Evolutionary conservation across 805 yeast species (phyloP).

Genomic region (Lachancea nothofagi): DNA sequence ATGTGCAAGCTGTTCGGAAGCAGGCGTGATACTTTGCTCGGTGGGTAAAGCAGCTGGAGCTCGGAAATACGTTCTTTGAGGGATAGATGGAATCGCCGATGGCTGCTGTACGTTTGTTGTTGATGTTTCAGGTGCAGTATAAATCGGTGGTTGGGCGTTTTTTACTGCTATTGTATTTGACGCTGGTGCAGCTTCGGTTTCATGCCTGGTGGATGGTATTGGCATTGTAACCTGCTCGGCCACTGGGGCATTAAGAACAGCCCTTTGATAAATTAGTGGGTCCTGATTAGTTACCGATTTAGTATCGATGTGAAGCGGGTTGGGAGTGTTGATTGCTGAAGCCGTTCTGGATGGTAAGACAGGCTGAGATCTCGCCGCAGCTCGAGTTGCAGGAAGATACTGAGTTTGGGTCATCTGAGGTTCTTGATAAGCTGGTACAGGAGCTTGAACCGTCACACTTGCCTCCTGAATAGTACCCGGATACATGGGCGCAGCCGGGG

Average conservation of each 20-base stretch:
- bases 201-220: background rate
- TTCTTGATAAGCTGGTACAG: too few species aligned
- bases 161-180: background rate
- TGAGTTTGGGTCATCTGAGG: too few species aligned
- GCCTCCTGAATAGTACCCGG: too few species aligned
- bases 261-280: background rate
- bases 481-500: background rate
- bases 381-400: too few species aligned
- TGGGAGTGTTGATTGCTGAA: background rate
- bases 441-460: too few species aligned
- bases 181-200: background rate
- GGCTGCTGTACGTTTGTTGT: background rate
- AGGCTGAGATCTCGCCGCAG: background rate
- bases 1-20: background rate
- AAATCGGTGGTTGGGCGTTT: background rate
- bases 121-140: background rate
- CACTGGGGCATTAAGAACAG: background rate
- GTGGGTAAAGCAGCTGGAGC: slow-evolving; percentile 8
- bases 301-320: slow-evolving; percentile 1
- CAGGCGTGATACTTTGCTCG: too few species aligned
- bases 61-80: slow-evolving; percentile 5
- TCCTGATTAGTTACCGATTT: background rate
- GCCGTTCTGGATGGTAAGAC: background rate
- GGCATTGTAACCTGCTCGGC: background rate
- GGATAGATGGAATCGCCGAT: slow-evolving; percentile 7